Base-by-base conservation (phyloP, 2,329 filamentous ascomycete species). In the Fonsecaea erecta region DNA sequence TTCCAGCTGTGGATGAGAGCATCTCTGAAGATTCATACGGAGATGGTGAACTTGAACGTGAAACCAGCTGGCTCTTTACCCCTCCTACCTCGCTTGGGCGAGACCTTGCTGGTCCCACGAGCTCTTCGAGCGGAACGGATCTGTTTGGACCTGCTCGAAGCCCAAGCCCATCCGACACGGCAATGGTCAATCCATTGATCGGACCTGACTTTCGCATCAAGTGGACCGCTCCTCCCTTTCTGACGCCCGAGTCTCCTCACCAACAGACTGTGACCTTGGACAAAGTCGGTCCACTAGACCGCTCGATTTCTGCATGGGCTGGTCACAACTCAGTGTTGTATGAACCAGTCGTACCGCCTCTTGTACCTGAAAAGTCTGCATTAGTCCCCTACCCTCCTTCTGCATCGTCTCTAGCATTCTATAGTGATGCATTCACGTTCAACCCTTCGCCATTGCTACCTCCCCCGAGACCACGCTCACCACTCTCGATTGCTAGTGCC, bases 111-210 rank as follows among this genome's bases (percentile, higher is more conserved):
- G n/a, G n/a, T n/a, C n/a, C n/a, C n/a, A 52, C 51, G n/a, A 52
- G 34, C 21, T 14, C 57, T 12, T 16, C 58, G 24, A 16, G 26
- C n/a, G 24, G 16, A 11, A 7, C 40, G 2, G 26, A 37, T 16
- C 48, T 30, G 2, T 28, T 2, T 2, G 60, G 54, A 30, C 53
- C 59, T 48, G 57, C 24, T 40, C 68, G 76, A 53, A 70, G 73
- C 14, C 73, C 75, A 52, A 78, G 77, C 68, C 77, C 76, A 55
- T 78, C 77, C 8, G 76, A 78, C 66, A 76, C 76, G 21, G 77
- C 77, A 51, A 75, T 78, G 74, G 74, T 73, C 21, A 78, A 77
- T 60, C 64, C 68, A 24, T 62, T 32, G 11, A 48, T 52, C 28
- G 52, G 55, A 46, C 24, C 53, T 54, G 46, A 35, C 8, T 30